Conservation (phyloP, 257 asterid species). For the Plantago elongata region DNA sequence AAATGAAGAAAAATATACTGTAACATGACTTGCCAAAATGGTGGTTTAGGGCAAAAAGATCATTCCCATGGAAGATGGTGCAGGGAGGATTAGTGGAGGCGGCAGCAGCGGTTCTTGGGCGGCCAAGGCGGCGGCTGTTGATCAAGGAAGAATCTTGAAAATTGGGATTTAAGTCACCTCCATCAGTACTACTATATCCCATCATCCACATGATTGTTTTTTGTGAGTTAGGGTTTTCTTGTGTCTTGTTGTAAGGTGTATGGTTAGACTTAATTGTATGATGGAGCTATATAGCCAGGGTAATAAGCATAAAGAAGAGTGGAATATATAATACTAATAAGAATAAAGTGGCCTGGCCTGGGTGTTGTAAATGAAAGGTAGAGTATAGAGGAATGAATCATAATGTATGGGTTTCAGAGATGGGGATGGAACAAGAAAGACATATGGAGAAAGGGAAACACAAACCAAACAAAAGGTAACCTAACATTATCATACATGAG, state of each 20-base stretch:
- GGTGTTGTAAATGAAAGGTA: too few relatives aligned
- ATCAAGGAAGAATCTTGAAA: constrained; percentile 41
- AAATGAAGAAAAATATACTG: neutral
- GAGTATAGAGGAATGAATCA: neutral
- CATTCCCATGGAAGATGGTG: constrained; percentile 38
- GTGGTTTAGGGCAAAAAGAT: constrained; percentile 66
- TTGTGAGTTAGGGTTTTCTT: too few relatives aligned
- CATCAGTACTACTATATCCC: constrained; percentile 60
- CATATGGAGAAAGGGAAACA: constrained; percentile 32
- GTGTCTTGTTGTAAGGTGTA: too few relatives aligned
- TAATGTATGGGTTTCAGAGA: constrained; percentile 23
- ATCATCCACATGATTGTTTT: constrained; percentile 77
- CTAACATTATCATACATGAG: neutral
- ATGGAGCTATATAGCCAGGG: too few relatives aligned
- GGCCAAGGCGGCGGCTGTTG: neutral
- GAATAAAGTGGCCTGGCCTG: too few relatives aligned
- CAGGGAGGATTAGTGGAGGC: constrained; percentile 35
- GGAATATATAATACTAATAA: neutral
- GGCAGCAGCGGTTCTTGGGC: constrained; percentile 41
- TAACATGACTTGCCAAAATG: constrained; percentile 44
- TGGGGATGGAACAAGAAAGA: constrained; percentile 44
- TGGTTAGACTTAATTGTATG: too few relatives aligned
- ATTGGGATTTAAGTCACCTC: constrained; percentile 45
- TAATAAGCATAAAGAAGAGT: constrained; percentile 1
- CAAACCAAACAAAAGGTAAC: constrained; percentile 35